Evolutionary conservation across 2,329 filamentous ascomycete species (phyloP).

Genomic region (Hymenoscyphus salicellus): DNA sequence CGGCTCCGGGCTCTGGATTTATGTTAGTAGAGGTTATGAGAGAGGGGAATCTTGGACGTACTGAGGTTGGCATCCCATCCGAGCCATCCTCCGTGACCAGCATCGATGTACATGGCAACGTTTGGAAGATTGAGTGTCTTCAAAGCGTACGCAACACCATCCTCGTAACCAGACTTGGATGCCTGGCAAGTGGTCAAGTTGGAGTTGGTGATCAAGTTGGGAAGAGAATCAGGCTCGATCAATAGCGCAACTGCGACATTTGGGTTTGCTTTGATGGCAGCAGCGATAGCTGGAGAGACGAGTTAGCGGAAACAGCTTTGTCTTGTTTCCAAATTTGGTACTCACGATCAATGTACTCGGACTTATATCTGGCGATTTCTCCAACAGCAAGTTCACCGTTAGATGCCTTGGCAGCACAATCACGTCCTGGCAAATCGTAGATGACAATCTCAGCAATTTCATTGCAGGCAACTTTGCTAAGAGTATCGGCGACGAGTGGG

Average conservation of each 20-base stretch:
- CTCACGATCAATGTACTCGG: conserved; percentile 48
- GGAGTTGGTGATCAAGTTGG: conserved; percentile 57
- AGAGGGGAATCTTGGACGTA: conserved; percentile 8
- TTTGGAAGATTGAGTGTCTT: conserved; percentile 52
- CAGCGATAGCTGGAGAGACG: conserved; percentile 39
- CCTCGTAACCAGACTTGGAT: conserved; percentile 48
- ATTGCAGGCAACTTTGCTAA: conserved; percentile 46
- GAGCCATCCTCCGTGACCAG: conserved; percentile 57
- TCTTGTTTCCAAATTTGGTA: conserved; percentile 19
- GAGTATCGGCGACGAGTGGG: conserved; percentile 44
- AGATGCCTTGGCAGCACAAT: conserved; percentile 55
- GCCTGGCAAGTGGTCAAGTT: conserved; percentile 48
- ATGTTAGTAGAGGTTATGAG: conserved; percentile 12
- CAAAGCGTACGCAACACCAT: conserved; percentile 51
- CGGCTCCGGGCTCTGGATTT: conserved; percentile 41
- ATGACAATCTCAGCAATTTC: conserved; percentile 49
- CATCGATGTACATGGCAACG: conserved; percentile 57
- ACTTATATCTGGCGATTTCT: conserved; percentile 53
- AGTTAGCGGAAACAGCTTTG: conserved; percentile 35
- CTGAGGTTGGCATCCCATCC: conserved; percentile 55
- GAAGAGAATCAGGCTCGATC: conserved; percentile 56
- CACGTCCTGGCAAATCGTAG: conserved; percentile 57
- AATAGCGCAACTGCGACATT: conserved; percentile 14
- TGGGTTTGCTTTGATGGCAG: conserved; percentile 23
- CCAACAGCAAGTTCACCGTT: conserved; percentile 55